Evolutionary conservation across 306 rosid genomes (phyloP), one percentile per base, ranked within the genome.

Genomic region (Fagus crenata): DNA sequence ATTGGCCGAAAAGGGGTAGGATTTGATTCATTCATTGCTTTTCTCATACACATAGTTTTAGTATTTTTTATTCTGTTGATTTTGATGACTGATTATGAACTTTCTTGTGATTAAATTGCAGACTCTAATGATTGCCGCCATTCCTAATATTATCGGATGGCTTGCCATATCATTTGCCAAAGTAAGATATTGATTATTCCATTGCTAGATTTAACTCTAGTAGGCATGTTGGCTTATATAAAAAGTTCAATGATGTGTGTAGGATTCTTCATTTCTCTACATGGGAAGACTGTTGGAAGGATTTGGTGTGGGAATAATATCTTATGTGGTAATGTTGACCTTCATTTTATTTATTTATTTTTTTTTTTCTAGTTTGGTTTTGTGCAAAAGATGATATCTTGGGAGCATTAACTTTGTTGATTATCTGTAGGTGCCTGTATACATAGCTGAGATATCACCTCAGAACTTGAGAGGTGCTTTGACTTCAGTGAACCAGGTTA

Each of bases 221-320:
- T 15, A 15, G 82, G 58, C 75, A 33, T 51, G 41, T 68, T 28
- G 71, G 70, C 46, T 73, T 67, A 65, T 42, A 17, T 49, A 28
- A 81, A n/a, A 15, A 60, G 72, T 75, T 69, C 3, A 39, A 3
- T 81, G 63, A 43, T 72, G 11, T 69, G 46, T 80, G 72, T 81
- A 95, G 99, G 99, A 95, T 83, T 32, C 86, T 78, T 92, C 99
- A 79, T 95, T 95, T 86, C 97, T 95, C 28, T 92, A 92, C 83
- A 83, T 95, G 93, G 99, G 99, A 85, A 89, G 99, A 81, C 82
- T 95, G 88, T 83, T 95, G 91, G 99, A 95, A 87, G 99, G 99
- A 6, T 95, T 95, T 72, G 99, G 99, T 1, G 97, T 95, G n/a
- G 99, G 99, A 59, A 83, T 95, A 60, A 92, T 95, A 82, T 95